A percentile compares a stretch with the other conserved stretches of the same genome.
Conservation (phyloP, 352 stramenopile species). For the Phytophthora parvispora region DNA sequence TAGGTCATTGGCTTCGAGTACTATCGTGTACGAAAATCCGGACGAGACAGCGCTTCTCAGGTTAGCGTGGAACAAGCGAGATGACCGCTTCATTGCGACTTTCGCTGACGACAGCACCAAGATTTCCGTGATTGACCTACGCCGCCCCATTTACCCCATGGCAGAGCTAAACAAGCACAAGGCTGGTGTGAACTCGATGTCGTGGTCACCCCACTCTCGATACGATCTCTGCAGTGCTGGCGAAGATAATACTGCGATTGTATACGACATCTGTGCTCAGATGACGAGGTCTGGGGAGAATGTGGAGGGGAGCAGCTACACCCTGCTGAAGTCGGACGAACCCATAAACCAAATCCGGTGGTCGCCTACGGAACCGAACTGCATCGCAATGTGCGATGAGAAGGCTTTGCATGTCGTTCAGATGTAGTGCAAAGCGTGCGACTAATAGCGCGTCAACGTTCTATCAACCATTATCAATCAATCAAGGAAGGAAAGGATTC, state of each 20-base stretch:
- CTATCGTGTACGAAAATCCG: slow-evolving; percentile 97
- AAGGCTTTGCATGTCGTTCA: slow-evolving; percentile 97
- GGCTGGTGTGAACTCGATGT: slow-evolving; percentile 96
- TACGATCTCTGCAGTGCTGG: slow-evolving; percentile 97
- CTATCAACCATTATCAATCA: no score
- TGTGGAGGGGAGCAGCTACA: slow-evolving; percentile 46
- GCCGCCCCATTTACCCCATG: slow-evolving; percentile 92
- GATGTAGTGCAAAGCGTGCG: slow-evolving; percentile 52
- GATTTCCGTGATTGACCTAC: slow-evolving; percentile 97
- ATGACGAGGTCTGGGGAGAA: slow-evolving; percentile 40
- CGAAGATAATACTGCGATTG: slow-evolving; percentile 96
- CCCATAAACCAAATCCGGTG: slow-evolving; percentile 92
- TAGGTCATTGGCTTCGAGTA: slow-evolving; percentile 91
- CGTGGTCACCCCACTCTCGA: slow-evolving; percentile 95
- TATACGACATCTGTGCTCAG: slow-evolving; percentile 93
- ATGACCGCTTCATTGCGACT: slow-evolving; percentile 97
- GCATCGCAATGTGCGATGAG: slow-evolving; percentile 96
- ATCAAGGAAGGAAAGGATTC: no score
- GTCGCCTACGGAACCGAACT: slow-evolving; percentile 95
- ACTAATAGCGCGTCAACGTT: no score
- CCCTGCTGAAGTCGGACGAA: slow-evolving; percentile 71
- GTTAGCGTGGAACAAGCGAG: slow-evolving; percentile 98
- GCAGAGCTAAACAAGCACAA: slow-evolving; percentile 94
- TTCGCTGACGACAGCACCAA: slow-evolving; percentile 94
- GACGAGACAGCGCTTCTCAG: slow-evolving; percentile 93